phyloP scores from a whole-genome alignment of 2,329 filamentous ascomycete species.

The Ceratocystis alfenasii region DNA sequence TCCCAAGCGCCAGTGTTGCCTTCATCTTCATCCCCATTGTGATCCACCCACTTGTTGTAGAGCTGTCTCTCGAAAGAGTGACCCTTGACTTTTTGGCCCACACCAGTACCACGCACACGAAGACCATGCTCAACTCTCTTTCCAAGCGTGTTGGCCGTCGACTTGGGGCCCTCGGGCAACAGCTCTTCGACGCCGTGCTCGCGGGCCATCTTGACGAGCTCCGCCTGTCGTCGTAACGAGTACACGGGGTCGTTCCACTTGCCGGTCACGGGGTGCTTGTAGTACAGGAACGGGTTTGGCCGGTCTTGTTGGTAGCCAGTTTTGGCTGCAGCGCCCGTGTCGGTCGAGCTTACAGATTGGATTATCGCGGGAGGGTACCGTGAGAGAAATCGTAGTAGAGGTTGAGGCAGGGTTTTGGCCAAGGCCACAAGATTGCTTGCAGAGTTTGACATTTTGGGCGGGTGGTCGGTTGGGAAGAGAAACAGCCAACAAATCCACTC shows the following conservation, averaged over 20 bases:
- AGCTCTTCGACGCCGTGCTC: slow-evolving; percentile 70
- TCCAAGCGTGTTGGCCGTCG: slow-evolving; percentile 56
- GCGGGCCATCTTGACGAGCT: slow-evolving; percentile 74
- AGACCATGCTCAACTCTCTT: slow-evolving; percentile 67
- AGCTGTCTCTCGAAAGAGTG: slow-evolving; percentile 83
- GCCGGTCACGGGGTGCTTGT: slow-evolving; percentile 65
- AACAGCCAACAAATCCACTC: too few relatives aligned
- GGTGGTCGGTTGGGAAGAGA: not conserved
- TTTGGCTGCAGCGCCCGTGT: slow-evolving; percentile 27
- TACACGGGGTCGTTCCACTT: slow-evolving; percentile 74
- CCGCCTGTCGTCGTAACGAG: slow-evolving; percentile 77
- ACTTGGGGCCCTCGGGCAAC: slow-evolving; percentile 65
- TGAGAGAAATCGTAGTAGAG: slow-evolving; percentile 75
- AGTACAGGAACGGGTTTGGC: slow-evolving; percentile 69
- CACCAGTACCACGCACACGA: slow-evolving; percentile 82
- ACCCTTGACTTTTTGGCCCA: slow-evolving; percentile 88
- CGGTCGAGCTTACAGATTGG: slow-evolving; percentile 34
- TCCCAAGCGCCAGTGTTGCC: not conserved
- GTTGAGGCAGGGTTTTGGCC: slow-evolving; percentile 61
- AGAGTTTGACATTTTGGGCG: slow-evolving; percentile 30
- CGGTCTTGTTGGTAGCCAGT: slow-evolving; percentile 45
- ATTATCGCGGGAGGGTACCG: slow-evolving; percentile 68
- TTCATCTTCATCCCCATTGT: not conserved
- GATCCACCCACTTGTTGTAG: slow-evolving; percentile 50
- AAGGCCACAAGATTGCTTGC: slow-evolving; percentile 35